Conservation (phyloP, 352 stramenopile genomes). For the Thraustotheca clavata region DNA sequence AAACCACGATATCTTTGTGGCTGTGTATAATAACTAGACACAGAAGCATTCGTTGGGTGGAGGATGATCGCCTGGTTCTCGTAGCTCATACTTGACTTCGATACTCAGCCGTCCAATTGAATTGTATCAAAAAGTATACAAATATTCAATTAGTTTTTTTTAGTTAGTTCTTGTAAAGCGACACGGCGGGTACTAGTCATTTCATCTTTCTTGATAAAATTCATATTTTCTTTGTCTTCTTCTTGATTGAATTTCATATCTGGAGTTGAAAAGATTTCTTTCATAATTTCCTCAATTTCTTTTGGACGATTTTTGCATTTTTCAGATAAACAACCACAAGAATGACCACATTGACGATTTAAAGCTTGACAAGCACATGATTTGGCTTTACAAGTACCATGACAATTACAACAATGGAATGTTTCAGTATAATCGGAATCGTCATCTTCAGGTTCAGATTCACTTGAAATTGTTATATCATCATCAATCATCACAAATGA, state of each 20-base stretch:
- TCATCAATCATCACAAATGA: conserved; percentile 32
- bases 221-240: conserved; percentile 2
- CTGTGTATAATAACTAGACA: background rate
- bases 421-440: conserved; percentile 38
- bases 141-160: too few relatives aligned
- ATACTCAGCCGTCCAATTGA: background rate
- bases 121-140: background rate
- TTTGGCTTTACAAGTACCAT: conserved; percentile 68
- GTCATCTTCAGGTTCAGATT: conserved; percentile 46
- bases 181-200: too few relatives aligned
- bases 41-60: background rate
- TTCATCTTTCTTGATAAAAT: background rate
- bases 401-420: conserved; percentile 47
- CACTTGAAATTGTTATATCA: conserved; percentile 40
- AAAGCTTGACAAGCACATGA: conserved; percentile 50
- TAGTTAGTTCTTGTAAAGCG: too few relatives aligned
- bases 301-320: conserved; percentile 52
- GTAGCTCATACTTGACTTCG: background rate
- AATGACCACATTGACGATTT: conserved; percentile 30
- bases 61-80: conserved; percentile 13
- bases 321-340: conserved; percentile 44
- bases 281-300: background rate
- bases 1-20: conserved; percentile 63
- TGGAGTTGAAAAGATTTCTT: background rate
- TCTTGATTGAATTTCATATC: background rate